phyloP scores from a whole-genome alignment of 148 eudicot species.

The Arctostaphylos glauca region DNA sequence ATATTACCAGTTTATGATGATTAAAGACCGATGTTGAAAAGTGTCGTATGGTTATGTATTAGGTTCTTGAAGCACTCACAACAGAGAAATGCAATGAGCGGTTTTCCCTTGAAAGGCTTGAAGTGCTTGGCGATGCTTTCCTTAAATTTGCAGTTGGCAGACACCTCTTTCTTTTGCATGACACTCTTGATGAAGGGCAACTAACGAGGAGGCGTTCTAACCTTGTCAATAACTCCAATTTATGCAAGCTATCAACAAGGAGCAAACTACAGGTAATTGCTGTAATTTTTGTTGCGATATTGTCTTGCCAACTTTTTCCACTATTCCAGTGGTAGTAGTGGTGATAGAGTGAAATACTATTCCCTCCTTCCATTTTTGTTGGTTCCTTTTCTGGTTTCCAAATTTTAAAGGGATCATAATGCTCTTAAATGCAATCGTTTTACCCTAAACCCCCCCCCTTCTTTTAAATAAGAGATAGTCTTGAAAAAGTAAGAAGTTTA shows the following conservation, averaged over 20 bases:
- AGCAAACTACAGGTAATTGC: conserved; percentile 64
- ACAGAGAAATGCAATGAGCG: conserved; percentile 79
- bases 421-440: neutral
- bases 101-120: conserved; percentile 95
- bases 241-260: conserved; percentile 61
- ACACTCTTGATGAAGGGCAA: conserved; percentile 86
- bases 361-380: neutral
- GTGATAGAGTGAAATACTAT: neutral
- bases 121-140: conserved; percentile 96
- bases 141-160: conserved; percentile 94
- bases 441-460: too few species aligned
- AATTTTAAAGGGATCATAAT: neutral
- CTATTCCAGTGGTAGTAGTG: neutral
- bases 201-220: conserved; percentile 85
- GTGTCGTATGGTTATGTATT: conserved; percentile 16
- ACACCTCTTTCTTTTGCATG: conserved; percentile 71
- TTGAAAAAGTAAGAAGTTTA: neutral
- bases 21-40: neutral
- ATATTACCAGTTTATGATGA: neutral
- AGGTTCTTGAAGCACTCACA: conserved; percentile 97
- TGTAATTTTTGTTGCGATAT: conserved; percentile 1
- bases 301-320: neutral
- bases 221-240: conserved; percentile 71
- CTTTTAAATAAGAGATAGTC: neutral
- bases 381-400: neutral